Base-by-base conservation (phyloP, 192 early-diverging fungal species). In the Thoreauomyces humboldtii region DNA sequence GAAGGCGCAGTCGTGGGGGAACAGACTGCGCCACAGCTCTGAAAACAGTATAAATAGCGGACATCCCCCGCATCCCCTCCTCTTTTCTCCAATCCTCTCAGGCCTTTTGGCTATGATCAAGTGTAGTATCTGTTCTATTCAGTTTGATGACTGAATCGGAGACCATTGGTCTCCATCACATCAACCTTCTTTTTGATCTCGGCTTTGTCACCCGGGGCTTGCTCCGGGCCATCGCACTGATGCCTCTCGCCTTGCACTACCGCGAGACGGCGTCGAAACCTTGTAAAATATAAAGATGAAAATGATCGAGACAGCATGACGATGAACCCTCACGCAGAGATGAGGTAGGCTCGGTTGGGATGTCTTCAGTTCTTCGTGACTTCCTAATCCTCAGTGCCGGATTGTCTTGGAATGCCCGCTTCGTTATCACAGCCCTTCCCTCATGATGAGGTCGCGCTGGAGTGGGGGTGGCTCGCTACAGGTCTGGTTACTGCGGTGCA, bases 41-140 rank as follows among this genome's bases (percentile, higher is more conserved):
- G n/a, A n/a, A n/a, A n/a, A n/a, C n/a, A n/a, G n/a, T 63, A 63
- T 63, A 66, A 66, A 66, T 46, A 31, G 38, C 35, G 64, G 35
- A 15, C 52, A 0, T 25, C 27, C 64, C 37, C 64, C 53, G 64
- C 12, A n/a, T 51, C 64, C 64, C 64, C 64, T 56, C 32, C 33
- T 12, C 6, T 66, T 56, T 66, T 66, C 54, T 57, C 48, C 47
- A 63, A 86, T 86, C 87, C 83, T 85, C 87, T 89, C 87, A 80
- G 80, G 85, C 84, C 80, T 86, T 77, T 88, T 87, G 84, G 88
- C 88, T 89, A 86, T 88, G 85, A 88, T 88, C 88, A 89, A 89
- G 88, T 89, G 88, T 89, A 88, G 88, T 89, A 89, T 89, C 88
- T 89, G 88, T 89, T 89, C 85, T 87, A 81, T 82, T 78, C 73